Evolutionary conservation across 179 eudicot genomes (phyloP).

Genomic region (Heliamphora pulchella): DNA sequence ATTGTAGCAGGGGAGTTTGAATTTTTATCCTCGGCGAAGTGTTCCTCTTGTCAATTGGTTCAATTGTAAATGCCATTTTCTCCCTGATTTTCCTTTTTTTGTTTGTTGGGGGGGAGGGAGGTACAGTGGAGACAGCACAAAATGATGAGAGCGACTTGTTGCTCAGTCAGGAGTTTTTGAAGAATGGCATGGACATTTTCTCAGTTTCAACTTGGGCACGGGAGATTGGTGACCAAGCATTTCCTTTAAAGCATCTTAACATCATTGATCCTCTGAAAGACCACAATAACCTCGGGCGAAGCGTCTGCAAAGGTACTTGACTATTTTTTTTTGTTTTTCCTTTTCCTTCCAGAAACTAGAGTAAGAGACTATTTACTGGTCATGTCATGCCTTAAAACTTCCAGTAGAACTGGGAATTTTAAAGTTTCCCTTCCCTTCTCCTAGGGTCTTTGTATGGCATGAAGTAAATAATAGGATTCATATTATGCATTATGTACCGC

Average conservation of each 20-base stretch:
- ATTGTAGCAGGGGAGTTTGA: neutral
- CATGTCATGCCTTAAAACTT: neutral
- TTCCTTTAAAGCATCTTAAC: constrained; percentile 42
- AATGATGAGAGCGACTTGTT: constrained; percentile 27
- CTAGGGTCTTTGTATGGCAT: neutral
- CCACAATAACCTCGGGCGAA: constrained; percentile 43
- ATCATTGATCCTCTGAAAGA: constrained; percentile 47
- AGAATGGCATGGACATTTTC: constrained; percentile 26
- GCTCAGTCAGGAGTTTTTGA: constrained; percentile 30
- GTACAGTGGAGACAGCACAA: constrained; percentile 25
- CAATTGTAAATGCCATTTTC: neutral
- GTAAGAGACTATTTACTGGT: neutral
- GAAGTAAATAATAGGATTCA: neutral
- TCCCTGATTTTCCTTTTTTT: constrained; percentile 4
- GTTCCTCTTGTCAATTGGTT: neutral
- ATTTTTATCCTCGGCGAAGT: neutral
- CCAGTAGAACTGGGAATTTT: too few relatives aligned
- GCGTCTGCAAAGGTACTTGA: constrained; percentile 37
- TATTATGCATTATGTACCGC: neutral
- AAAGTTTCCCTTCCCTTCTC: neutral
- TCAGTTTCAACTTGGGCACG: constrained; percentile 10
- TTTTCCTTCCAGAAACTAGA: neutral
- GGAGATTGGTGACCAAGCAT: constrained; percentile 15
- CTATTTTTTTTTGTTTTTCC: neutral
- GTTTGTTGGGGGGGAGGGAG: constrained; percentile 9